Conservation (phyloP, 805 yeast species). For the Yamadazyma ubonensis region DNA sequence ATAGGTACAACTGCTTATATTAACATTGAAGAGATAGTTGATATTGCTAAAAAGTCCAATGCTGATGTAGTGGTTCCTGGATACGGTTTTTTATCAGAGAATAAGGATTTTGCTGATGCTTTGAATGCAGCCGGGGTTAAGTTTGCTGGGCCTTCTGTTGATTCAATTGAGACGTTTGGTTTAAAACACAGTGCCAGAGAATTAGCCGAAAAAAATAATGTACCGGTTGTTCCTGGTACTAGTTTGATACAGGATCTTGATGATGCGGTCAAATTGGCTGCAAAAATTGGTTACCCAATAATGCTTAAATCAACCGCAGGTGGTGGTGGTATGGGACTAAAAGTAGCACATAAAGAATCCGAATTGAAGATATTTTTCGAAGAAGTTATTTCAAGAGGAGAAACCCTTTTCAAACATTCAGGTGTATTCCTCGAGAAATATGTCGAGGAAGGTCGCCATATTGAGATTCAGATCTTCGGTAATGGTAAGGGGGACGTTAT, state of each 20-base stretch:
- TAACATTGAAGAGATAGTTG: conserved; percentile 77
- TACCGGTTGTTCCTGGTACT: conserved; percentile 98
- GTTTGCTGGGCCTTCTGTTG: conserved; percentile 96
- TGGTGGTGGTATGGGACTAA: conserved; percentile 98
- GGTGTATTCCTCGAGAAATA: conserved; percentile 95
- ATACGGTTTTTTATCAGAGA: conserved; percentile 95
- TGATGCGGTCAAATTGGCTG: conserved; percentile 78
- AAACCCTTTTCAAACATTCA: conserved; percentile 88
- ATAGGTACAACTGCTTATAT: conserved; percentile 86
- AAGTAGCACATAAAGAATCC: conserved; percentile 78
- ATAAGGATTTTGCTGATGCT: conserved; percentile 92
- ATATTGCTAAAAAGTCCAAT: conserved; percentile 78
- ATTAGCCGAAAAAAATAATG: conserved; percentile 84
- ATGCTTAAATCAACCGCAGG: conserved; percentile 99
- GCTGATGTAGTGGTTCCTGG: conserved; percentile 97
- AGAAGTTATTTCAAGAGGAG: conserved; percentile 92
- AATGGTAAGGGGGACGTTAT: conserved; percentile 92
- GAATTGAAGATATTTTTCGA: conserved; percentile 84
- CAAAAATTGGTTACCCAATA: conserved; percentile 75
- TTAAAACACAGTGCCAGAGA: conserved; percentile 96
- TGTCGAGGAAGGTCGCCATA: conserved; percentile 94
- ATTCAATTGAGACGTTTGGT: conserved; percentile 87
- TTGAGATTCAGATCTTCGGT: conserved; percentile 94
- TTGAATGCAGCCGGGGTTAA: conserved; percentile 79
- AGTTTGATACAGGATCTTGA: conserved; percentile 68